These are phyloP conservation scores for Emmonsiellopsis sp. DNA, from an alignment of 2,329 filamentous ascomycete species.

Conservation along the genomic window DNA sequence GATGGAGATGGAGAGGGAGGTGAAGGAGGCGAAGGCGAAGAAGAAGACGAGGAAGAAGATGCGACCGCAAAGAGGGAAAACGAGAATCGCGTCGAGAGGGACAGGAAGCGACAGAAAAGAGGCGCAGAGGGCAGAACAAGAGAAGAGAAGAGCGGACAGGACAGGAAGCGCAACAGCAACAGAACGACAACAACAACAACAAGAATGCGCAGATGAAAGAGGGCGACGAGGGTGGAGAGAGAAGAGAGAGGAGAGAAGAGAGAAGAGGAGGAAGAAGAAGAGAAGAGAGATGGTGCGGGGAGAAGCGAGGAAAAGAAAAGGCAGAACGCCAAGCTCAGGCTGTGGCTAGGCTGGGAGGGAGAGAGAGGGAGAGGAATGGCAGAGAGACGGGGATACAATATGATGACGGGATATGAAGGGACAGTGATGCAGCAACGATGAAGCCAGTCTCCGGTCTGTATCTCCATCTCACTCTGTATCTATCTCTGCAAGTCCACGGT, in stretches of 20 bases:
- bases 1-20: slow-evolving; percentile 12
- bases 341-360: neutral
- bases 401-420: too few species aligned
- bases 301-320: neutral
- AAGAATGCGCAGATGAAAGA: neutral
- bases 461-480: too few species aligned
- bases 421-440: too few species aligned
- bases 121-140: neutral
- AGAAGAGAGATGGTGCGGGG: neutral
- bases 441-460: too few species aligned
- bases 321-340: too few species aligned
- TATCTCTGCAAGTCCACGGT: too few species aligned
- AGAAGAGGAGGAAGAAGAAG: neutral
- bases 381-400: neutral
- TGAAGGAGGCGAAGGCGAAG: slow-evolving; percentile 53
- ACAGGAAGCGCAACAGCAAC: neutral
- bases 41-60: neutral
- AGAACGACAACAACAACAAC: neutral
- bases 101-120: slow-evolving; percentile 1
- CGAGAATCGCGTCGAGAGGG: slow-evolving; percentile 5
- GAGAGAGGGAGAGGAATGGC: too few species aligned
- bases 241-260: neutral
- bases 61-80: slow-evolving; percentile 1
- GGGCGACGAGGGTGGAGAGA: neutral
- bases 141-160: neutral